Evolutionary conservation across 2,329 filamentous ascomycete species (phyloP), one percentile per base, ranked within the genome.

Genomic region (Blastomyces percursus): DNA sequence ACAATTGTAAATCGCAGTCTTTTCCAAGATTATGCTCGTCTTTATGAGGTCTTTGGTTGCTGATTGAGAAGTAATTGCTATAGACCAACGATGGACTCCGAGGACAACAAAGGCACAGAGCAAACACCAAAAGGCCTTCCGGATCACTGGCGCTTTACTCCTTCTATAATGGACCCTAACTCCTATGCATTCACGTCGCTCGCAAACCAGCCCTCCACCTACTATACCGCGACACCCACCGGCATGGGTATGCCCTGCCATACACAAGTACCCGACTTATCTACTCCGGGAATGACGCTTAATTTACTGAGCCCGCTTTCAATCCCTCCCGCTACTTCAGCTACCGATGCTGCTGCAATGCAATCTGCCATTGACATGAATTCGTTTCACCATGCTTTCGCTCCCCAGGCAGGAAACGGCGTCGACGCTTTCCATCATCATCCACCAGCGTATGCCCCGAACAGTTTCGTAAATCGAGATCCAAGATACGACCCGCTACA

Each of bases 201-300:
- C 71, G 86, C 88, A 66, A 90, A 89, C 74, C 89, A 92, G 66
- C 84, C 88, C 55, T 84, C 89, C 19, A 89, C 87, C 16, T 94
- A 94, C 75, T 96, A 96, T 76, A 92, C 91, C 8, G 90, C 92
- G 1, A 95, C 90, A 1, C 89, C 91, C 1, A 90, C 89, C 66
- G 89, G 88, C 55, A 88, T 86, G 66, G 72, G 56, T 16, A 48
- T 64, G 19, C 21, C 62, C 24, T 61, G 27, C 54, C 90, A 88
- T 71, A 88, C 89, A 21, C 90, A 92, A 74, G 89, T 90, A 46
- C 89, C 90, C 59, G 91, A 96, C 74, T 80, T 96, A 62, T 91
- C 96, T 74, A 95, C 91, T 1, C 91, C 91, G 3, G 56, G 56
- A 8, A 87, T 52, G 84, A 94, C 78, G 86, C 59, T 51, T n/a